Conservation (phyloP, 495 filamentous ascomycete genomes). For the Neurospora intermedia region DNA sequence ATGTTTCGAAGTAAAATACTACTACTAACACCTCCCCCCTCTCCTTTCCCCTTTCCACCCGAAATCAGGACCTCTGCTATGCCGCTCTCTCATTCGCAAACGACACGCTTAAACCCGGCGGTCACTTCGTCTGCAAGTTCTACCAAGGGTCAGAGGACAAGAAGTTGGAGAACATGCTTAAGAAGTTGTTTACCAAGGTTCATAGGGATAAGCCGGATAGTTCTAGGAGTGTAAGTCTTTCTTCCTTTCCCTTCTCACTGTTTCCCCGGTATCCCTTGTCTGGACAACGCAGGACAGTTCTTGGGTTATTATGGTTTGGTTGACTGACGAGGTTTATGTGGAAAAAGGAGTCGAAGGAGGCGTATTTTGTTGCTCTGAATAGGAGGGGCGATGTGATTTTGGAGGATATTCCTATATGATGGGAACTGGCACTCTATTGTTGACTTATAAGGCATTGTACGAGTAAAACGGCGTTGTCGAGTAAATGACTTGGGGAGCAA, state of each 20-base stretch:
- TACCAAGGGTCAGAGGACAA: constrained; percentile 86
- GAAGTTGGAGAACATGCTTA: constrained; percentile 58
- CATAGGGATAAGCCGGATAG: constrained; percentile 80
- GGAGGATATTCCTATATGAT: constrained; percentile 6
- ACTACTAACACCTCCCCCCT: background rate
- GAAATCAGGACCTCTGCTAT: constrained; percentile 67
- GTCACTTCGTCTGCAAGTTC: constrained; percentile 95
- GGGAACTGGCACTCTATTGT: background rate
- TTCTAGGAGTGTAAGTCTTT: constrained; percentile 62
- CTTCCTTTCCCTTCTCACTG: background rate
- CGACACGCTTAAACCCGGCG: constrained; percentile 70
- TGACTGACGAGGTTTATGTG: background rate
- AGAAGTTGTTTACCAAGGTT: constrained; percentile 64
- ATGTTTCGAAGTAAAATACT: background rate
- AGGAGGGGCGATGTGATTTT: constrained; percentile 39
- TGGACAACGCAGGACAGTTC: background rate
- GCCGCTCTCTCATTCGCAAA: constrained; percentile 74
- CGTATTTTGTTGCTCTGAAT: constrained; percentile 69
- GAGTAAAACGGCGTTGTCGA: background rate
- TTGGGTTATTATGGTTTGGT: background rate
- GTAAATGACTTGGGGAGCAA: background rate
- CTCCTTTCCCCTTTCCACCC: background rate
- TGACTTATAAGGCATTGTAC: background rate
- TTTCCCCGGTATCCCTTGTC: background rate
- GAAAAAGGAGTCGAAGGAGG: constrained; percentile 76